phyloP scores from a whole-genome alignment of 306 rosid species.

The Crataegus laevigata region DNA sequence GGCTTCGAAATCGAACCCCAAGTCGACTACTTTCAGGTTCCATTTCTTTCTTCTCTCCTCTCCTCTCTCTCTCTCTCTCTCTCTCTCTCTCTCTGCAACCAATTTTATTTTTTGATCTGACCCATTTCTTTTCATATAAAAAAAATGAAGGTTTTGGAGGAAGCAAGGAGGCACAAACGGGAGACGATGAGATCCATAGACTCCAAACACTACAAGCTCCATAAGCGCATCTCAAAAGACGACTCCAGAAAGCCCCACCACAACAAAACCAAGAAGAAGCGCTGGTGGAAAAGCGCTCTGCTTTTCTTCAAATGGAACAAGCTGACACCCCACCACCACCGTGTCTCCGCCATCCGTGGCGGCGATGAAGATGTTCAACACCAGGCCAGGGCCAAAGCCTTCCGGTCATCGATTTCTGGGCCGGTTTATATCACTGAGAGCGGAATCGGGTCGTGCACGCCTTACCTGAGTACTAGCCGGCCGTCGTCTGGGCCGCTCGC shows the following conservation, averaged over 20 bases:
- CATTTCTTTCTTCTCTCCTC: background rate
- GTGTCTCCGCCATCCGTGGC: background rate
- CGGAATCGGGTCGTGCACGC: slow-evolving; percentile 59
- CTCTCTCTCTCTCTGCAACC: background rate
- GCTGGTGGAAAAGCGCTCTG: slow-evolving; percentile 83
- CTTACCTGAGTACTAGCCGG: slow-evolving; percentile 40
- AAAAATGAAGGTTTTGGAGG: slow-evolving; percentile 61
- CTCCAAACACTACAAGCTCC: slow-evolving; percentile 83
- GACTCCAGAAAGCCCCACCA: slow-evolving; percentile 39
- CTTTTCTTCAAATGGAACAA: slow-evolving; percentile 64
- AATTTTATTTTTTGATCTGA: background rate
- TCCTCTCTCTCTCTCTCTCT: background rate
- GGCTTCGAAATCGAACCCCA: slow-evolving; percentile 98
- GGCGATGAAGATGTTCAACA: slow-evolving; percentile 48
- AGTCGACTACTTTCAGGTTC: slow-evolving; percentile 82
- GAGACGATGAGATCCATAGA: slow-evolving; percentile 70
- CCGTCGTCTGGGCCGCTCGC: slow-evolving; percentile 65
- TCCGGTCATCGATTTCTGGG: slow-evolving; percentile 70
- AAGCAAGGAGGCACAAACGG: slow-evolving; percentile 74
- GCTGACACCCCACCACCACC: slow-evolving; percentile 24
- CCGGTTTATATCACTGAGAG: slow-evolving; percentile 78
- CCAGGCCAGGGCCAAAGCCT: slow-evolving; percentile 64
- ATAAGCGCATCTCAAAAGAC: slow-evolving; percentile 75
- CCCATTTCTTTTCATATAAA: background rate
- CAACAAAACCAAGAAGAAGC: slow-evolving; percentile 46